Conservation (phyloP, 768 basidiomycete species). For the Lenzites betulinus region DNA sequence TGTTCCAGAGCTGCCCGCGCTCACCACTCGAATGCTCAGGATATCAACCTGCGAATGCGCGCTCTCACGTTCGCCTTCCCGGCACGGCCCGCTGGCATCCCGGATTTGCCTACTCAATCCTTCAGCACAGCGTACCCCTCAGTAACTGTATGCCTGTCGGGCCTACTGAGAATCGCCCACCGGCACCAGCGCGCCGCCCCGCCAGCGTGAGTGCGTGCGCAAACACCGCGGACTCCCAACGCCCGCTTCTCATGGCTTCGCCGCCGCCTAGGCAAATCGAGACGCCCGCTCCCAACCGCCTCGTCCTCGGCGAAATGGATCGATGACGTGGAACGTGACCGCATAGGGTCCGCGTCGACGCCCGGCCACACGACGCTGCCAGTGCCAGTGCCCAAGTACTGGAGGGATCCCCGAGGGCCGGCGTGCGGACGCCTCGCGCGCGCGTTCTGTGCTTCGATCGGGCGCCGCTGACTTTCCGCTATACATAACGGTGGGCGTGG, state of each 20-base stretch:
- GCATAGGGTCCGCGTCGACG: background rate
- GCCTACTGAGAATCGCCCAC: background rate
- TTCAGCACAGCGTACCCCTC: too few species aligned
- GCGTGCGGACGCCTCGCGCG: background rate
- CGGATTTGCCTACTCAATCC: too few species aligned
- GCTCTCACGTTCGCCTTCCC: too few species aligned
- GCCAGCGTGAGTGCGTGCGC: background rate
- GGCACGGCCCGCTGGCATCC: background rate
- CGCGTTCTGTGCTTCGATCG: background rate
- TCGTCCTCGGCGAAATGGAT: conserved; percentile 1
- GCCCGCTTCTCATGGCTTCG: background rate
- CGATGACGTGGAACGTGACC: background rate
- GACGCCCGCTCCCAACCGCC: background rate
- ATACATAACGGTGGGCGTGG: conserved; percentile 4
- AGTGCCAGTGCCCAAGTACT: too few species aligned
- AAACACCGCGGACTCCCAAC: background rate
- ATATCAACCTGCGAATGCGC: too few species aligned
- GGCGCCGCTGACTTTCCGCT: conserved; percentile 11
- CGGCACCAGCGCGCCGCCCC: too few species aligned
- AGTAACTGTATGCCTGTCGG: background rate
- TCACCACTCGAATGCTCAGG: too few species aligned
- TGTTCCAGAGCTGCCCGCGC: too few species aligned
- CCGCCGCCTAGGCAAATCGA: background rate
- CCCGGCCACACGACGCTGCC: too few species aligned
- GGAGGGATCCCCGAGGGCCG: background rate